Evolutionary conservation across 2,329 filamentous ascomycete genomes (phyloP).

Genomic region (Pyricularia pennisetigena): DNA sequence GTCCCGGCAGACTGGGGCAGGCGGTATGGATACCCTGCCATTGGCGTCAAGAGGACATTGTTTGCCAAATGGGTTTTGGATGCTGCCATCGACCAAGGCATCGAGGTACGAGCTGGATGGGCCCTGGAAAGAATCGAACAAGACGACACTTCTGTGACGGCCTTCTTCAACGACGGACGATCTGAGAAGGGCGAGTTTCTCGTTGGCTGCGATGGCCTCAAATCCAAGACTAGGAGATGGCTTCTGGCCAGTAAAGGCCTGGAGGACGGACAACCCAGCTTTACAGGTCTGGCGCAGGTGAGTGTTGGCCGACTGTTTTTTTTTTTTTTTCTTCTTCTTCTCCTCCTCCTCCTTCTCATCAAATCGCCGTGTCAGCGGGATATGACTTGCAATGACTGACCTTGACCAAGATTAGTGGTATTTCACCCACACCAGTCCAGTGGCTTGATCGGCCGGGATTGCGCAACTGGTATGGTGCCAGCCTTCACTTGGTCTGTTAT

Average conservation of each 20-base stretch:
- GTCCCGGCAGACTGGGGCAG: background rate
- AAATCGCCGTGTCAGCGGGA: background rate
- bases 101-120: conserved; percentile 5
- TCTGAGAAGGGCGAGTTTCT: conserved; percentile 5
- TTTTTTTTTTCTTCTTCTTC: too few species aligned
- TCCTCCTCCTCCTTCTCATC: too few species aligned
- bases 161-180: conserved; percentile 1
- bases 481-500: conserved; percentile 3
- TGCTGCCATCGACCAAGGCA: background rate
- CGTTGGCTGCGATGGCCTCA: conserved; percentile 6
- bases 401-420: background rate
- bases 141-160: conserved; percentile 2
- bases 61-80: conserved; percentile 1
- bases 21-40: conserved; percentile 3
- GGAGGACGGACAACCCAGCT: background rate
- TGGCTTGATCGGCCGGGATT: background rate
- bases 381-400: background rate
- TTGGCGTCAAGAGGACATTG: conserved; percentile 2
- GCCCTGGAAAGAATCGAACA: conserved; percentile 3
- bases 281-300: background rate
- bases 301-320: background rate
- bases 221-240: background rate
- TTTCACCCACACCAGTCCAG: background rate
- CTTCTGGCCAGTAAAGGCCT: background rate
- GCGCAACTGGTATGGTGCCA: conserved; percentile 4